phyloP scores from a whole-genome alignment of 2,329 filamentous ascomycete species.

The Cephalotrichum gorgonifer region DNA sequence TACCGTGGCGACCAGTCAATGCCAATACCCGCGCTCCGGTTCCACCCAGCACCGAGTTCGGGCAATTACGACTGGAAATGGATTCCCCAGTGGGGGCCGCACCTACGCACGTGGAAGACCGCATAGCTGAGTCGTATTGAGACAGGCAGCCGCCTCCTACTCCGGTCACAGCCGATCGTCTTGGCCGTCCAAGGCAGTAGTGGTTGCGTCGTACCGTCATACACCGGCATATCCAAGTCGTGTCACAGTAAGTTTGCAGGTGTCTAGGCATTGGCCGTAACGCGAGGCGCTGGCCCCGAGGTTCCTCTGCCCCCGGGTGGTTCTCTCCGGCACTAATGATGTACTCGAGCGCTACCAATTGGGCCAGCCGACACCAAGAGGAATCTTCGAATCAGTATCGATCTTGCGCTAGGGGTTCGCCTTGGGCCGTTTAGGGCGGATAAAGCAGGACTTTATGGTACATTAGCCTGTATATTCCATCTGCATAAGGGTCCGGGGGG shows the following conservation, averaged over 20 bases:
- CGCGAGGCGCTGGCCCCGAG: neutral
- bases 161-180: neutral
- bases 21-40: neutral
- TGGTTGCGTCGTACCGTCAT: neutral
- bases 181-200: neutral
- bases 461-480: neutral
- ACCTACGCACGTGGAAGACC: neutral
- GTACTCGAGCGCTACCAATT: neutral
- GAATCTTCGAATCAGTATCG: neutral
- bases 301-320: neutral
- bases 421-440: neutral
- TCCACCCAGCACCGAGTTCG: neutral
- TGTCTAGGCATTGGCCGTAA: neutral
- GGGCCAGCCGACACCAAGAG: neutral
- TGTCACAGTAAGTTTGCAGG: conserved; percentile 5
- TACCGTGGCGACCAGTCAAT: neutral
- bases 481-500: neutral
- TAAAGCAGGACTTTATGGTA: neutral
- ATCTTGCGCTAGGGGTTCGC: neutral
- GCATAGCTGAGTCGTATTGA: neutral
- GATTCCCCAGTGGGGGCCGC: neutral
- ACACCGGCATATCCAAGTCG: neutral
- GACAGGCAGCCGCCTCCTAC: neutral
- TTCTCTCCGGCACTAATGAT: neutral
- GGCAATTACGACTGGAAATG: neutral